phyloP scores from a whole-genome alignment of 352 stramenopile genomes.

The Globisporangium polare region DNA sequence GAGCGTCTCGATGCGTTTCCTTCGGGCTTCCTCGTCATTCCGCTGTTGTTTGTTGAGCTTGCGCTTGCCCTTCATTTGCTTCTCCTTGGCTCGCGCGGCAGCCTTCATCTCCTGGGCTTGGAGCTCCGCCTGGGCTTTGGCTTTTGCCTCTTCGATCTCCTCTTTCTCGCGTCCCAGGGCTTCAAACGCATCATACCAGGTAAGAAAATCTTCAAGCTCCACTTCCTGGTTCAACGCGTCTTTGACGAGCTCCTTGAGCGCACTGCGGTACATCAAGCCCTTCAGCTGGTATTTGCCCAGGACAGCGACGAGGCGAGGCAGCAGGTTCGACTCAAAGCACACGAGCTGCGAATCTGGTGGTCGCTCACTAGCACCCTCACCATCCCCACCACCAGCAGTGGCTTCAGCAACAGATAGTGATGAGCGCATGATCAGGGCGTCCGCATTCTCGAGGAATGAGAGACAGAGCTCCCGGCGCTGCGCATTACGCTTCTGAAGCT shows the following conservation, averaged over 20 bases:
- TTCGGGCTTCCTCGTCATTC: conserved; percentile 9
- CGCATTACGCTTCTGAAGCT: conserved; percentile 18
- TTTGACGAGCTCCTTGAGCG: conserved; percentile 40
- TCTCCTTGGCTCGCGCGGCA: conserved; percentile 30
- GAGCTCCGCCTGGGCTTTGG: conserved; percentile 36
- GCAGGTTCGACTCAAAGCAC: conserved; percentile 52
- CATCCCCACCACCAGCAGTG: not conserved
- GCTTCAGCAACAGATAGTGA: not conserved
- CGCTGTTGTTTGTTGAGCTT: conserved; percentile 24
- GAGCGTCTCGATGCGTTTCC: conserved; percentile 34
- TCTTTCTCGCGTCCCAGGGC: conserved; percentile 38
- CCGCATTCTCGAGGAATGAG: conserved; percentile 41
- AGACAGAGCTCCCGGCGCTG: conserved; percentile 23
- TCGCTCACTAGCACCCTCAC: not conserved
- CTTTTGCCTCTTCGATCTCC: conserved; percentile 39
- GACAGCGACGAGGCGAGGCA: conserved; percentile 46
- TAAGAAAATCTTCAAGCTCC: conserved; percentile 39
- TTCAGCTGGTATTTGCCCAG: conserved; percentile 52
- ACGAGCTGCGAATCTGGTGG: not conserved
- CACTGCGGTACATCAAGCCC: conserved; percentile 44
- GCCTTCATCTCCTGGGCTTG: conserved; percentile 36
- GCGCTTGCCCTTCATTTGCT: conserved; percentile 31
- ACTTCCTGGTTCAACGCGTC: conserved; percentile 37
- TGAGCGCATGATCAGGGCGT: conserved; percentile 23
- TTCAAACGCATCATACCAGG: conserved; percentile 55